Evolutionary conservation across 2,329 filamentous ascomycete species (phyloP).

Genomic region (Plenodomus tracheiphilus): DNA sequence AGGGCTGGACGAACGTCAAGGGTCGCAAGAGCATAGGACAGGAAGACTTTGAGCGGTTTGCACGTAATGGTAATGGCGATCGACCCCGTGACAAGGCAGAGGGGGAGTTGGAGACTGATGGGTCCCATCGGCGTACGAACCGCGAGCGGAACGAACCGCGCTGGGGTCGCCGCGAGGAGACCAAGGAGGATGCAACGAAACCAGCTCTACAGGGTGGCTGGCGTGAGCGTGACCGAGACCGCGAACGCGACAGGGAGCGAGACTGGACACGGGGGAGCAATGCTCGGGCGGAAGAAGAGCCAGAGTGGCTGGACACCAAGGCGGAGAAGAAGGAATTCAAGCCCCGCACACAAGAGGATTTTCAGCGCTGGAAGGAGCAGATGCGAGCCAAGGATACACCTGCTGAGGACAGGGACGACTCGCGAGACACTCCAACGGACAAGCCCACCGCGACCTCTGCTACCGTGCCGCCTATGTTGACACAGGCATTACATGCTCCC

Average conservation of each 20-base stretch:
- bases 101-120: constrained; percentile 47
- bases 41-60: constrained; percentile 71
- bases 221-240: constrained; percentile 50
- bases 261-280: constrained; percentile 59
- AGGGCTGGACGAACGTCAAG: constrained; percentile 76
- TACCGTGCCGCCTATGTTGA: constrained; percentile 44
- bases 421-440: constrained; percentile 26
- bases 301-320: constrained; percentile 82
- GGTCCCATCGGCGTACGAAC: constrained; percentile 61
- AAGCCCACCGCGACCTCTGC: constrained; percentile 21
- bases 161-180: constrained; percentile 70
- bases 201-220: constrained; percentile 59
- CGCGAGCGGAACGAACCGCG: constrained; percentile 69
- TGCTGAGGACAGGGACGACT: constrained; percentile 53
- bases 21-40: constrained; percentile 73
- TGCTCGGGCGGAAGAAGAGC: constrained; percentile 63
- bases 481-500: constrained; percentile 55
- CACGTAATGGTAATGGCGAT: constrained; percentile 55
- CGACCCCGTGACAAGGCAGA: constrained; percentile 57
- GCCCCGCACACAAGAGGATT: constrained; percentile 83
- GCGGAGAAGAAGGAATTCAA: constrained; percentile 68
- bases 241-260: constrained; percentile 48
- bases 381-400: constrained; percentile 70
- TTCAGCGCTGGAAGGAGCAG: constrained; percentile 89
- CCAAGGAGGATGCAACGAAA: constrained; percentile 51